Evolutionary conservation across 768 basidiomycete genomes (phyloP).

Genomic region (Kwoniella europaea): DNA sequence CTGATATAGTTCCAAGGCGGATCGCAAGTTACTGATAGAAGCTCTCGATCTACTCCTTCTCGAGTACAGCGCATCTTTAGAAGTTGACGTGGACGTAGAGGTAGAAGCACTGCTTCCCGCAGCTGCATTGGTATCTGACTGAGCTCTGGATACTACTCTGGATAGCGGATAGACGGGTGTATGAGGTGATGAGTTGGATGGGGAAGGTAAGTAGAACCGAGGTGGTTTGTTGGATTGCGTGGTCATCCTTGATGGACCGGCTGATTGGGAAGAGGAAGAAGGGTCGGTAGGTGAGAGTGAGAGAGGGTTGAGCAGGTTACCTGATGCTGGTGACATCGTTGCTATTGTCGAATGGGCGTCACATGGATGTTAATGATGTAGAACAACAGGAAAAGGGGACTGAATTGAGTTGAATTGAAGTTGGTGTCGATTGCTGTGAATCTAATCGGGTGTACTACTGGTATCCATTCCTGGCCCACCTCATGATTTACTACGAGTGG

Average conservation of each 20-base stretch:
- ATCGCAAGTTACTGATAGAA: constrained; percentile 1
- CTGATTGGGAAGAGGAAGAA: background rate
- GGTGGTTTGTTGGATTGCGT: background rate
- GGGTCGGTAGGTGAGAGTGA: background rate
- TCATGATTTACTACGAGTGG: no score
- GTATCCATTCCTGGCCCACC: no score
- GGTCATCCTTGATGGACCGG: background rate
- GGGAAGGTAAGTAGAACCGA: constrained; percentile 11
- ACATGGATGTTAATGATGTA: background rate
- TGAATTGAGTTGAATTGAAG: background rate
- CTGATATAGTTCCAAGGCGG: constrained; percentile 7
- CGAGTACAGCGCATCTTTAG: background rate
- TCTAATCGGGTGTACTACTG: no score
- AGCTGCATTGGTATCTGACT: background rate
- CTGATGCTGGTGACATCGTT: background rate
- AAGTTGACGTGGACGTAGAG: background rate
- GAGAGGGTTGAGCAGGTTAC: background rate
- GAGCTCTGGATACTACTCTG: constrained; percentile 5
- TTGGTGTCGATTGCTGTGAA: background rate
- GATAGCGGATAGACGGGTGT: background rate
- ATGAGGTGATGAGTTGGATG: constrained; percentile 4
- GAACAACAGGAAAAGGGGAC: background rate
- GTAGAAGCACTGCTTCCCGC: background rate
- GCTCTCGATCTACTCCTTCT: constrained; percentile 4
- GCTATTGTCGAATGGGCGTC: background rate